Percentiles rank a stretch among this genome's conserved stretches.
Evolutionary conservation across 306 rosid species (phyloP).

Genomic region (Rosa lucieae): DNA sequence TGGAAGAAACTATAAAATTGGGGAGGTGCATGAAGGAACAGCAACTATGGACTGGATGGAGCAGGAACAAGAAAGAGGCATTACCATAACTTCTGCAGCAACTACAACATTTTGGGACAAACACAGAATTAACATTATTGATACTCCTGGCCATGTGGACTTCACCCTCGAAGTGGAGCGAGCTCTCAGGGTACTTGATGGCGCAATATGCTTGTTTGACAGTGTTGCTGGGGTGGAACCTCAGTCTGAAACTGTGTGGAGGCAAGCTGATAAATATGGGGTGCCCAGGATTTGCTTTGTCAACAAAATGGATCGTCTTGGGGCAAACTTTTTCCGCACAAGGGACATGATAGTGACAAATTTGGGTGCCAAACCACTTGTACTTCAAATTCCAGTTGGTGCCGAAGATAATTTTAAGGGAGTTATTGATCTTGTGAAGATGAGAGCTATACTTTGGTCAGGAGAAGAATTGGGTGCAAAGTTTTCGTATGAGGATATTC

Average conservation of each 20-base stretch:
- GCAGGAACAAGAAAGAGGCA: conserved; percentile 98
- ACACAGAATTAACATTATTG: conserved; percentile 90
- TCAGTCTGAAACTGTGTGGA: conserved; percentile 97
- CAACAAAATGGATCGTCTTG: conserved; percentile 98
- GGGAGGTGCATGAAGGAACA: conserved; percentile 97
- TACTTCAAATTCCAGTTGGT: conserved; percentile 85
- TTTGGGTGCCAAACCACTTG: conserved; percentile 94
- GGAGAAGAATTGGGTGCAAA: conserved; percentile 97
- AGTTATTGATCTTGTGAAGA: conserved; percentile 82
- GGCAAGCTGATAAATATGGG: conserved; percentile 97
- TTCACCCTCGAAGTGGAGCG: conserved; percentile 97
- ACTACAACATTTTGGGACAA: conserved; percentile 96
- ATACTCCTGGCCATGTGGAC: conserved; percentile 97
- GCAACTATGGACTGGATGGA: conserved; percentile 99
- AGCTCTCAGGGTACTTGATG: conserved; percentile 96
- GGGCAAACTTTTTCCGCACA: conserved; percentile 89
- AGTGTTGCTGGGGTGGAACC: conserved; percentile 99
- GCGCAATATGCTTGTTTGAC: conserved; percentile 92
- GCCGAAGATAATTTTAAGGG: conserved; percentile 83
- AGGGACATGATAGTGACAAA: conserved; percentile 95
- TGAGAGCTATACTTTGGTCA: conserved; percentile 92
- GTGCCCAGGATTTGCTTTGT: conserved; percentile 95
- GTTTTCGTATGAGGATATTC: conserved; percentile 73
- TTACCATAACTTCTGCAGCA: conserved; percentile 98
- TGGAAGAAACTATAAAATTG: conserved; percentile 91